Evolutionary conservation across 148 eudicot species (phyloP), one percentile per base, ranked within the genome.

Genomic region (Amaranthus cruentus): DNA sequence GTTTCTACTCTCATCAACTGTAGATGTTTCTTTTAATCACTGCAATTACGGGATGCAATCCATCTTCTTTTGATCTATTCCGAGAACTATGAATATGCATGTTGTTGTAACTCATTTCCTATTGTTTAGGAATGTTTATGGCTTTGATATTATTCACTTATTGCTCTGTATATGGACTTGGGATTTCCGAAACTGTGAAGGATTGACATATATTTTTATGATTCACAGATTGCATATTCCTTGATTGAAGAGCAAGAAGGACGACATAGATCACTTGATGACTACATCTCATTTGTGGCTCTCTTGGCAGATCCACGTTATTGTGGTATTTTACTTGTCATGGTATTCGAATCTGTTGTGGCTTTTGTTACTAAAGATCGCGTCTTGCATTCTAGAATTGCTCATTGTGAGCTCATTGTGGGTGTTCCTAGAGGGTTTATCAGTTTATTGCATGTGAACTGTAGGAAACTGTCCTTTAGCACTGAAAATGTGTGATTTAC

Each of bases 231-330:
- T 82, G 93, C 98, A 69, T 91, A 89, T 82, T 81, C 89, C 82
- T 84, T 94, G 67, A 88, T 91, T 70, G 92, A 91, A 80, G 98
- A 91, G 77, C 98, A 91, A 78, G 89, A 83, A 84, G 97, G 96
- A 62, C 80, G 83, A 60, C 74, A 79, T 69, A 87, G 87, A 83
- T 73, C 77, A 52, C 83, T 80, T 9, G 90, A 84, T 84, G 93
- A 90, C 79, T 88, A 87, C 78, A 94, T 94, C 72, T 94, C 98
- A 38, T 91, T 94, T 87, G 98, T 94, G 81, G 83, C 85, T 65
- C 96, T 94, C 76, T 93, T 94, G 84, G 97, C 98, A 43, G 98
- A 94, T 84, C 83, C 88, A 70, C 93, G 87, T 78, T 94, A 91
- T 86, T 90, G 98, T 81, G 98, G 98, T 91, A 88, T 70, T 74